Base-by-base conservation (phyloP, 2,329 filamentous ascomycete species). In the Sarocladiaceae sp. region DNA sequence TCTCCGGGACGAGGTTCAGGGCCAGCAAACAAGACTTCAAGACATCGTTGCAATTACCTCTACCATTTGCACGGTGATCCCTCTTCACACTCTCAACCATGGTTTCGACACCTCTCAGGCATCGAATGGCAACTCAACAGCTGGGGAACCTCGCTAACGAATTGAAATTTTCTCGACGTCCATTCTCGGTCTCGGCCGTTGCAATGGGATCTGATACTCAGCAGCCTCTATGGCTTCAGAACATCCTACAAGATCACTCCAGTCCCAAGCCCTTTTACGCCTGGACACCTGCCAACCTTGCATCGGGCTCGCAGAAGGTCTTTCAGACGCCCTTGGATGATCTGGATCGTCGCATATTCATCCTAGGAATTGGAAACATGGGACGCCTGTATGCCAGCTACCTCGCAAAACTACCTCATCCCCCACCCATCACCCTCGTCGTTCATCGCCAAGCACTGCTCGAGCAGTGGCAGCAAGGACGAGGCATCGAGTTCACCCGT, bases 301-400 rank as follows among this genome's bases (percentile, higher is more conserved):
- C 24, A 35, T 66, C 16, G 29, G 9, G 24, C 21, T 6, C 37
- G 3, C 37, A 41, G 6, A 12, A 27, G 12, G 24, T 15, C 12
- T 10, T 18, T 16, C n/a, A 11, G 6, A 4, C 10, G 11, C n/a
- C 23, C 12, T 33, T 19, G 3, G 26, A 51, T 3, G 50, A 57
- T 41, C 47, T 53, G 21, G 43, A 57, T 27, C 58, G 58, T n/a
- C 74, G 82, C 26, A 82, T 95, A 49, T 80, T 93, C 56, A 74
- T 96, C 39, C 67, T 95, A 3, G 90, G 91, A 10, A 59, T 85
- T 10, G 90, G 90, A 27, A 94, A 88, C 58, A 71, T 95, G 11
- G 90, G 89, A 12, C 80, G 80, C 33, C 77, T 96, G 20, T 79
- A 90, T 50, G 88, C 90, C 20, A 82, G 83, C 58, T 78, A 80